These are phyloP conservation scores for Trichoderma atrobrunneum DNA, from an alignment of 2,329 filamentous ascomycete genomes.

Conservation along the genomic window DNA sequence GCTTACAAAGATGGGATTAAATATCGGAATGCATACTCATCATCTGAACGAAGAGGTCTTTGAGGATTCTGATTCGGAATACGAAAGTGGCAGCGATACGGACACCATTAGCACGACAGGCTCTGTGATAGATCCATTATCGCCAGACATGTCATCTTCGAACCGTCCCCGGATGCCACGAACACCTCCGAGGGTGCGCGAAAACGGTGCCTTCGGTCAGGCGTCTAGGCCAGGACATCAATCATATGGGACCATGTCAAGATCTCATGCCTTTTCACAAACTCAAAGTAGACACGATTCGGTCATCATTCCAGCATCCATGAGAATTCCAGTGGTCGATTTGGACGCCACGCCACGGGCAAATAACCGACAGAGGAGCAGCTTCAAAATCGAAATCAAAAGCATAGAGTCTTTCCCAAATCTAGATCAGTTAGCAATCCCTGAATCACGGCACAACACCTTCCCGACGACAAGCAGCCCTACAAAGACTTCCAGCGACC, in stretches of 20 bases:
- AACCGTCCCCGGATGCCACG: constrained; percentile 25
- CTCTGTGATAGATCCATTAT: not conserved
- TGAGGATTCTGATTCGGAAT: constrained; percentile 36
- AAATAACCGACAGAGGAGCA: constrained; percentile 1
- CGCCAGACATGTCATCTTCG: not conserved
- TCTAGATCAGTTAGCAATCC: constrained; percentile 22
- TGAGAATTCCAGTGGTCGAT: constrained; percentile 18
- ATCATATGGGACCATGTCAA: constrained; percentile 36
- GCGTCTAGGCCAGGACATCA: constrained; percentile 23
- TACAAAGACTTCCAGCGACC: constrained; percentile 22
- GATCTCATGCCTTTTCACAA: constrained; percentile 22
- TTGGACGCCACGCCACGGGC: not conserved
- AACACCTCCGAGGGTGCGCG: constrained; percentile 17
- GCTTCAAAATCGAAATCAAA: constrained; percentile 11
- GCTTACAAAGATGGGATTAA: constrained; percentile 59
- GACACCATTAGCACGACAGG: constrained; percentile 31
- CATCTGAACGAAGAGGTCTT: constrained; percentile 63
- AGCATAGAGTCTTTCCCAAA: constrained; percentile 27
- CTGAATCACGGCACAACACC: constrained; percentile 11
- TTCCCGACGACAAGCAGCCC: constrained; percentile 28
- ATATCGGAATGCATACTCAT: constrained; percentile 73
- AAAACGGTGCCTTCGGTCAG: constrained; percentile 14
- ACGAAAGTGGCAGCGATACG: constrained; percentile 33
- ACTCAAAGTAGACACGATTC: not conserved
- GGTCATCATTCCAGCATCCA: constrained; percentile 1